These are phyloP conservation scores for Parasarocladium wereldwijsianum DNA, from an alignment of 2,329 filamentous ascomycete species.

Conservation along the genomic window DNA sequence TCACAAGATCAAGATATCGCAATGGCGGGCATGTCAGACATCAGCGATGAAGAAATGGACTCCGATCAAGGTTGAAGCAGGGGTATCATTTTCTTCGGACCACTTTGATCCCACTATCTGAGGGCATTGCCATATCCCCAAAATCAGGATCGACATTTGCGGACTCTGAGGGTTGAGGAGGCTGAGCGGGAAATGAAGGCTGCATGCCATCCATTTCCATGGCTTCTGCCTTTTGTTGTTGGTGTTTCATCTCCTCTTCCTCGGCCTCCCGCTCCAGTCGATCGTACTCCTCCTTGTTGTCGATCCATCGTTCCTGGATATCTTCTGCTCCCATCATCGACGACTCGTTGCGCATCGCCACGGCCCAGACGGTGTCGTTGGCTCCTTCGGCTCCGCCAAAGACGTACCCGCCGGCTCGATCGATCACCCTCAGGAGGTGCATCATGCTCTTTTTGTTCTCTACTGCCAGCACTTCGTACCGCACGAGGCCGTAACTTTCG, in stretches of 20 bases:
- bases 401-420: conserved; percentile 82
- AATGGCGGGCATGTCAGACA: conserved; percentile 10
- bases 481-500: conserved; percentile 77
- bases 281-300: conserved; percentile 79
- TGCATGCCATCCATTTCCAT: conserved; percentile 19
- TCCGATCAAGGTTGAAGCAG: conserved; percentile 25
- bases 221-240: conserved; percentile 21
- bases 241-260: conserved; percentile 54
- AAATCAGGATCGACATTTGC: conserved; percentile 28
- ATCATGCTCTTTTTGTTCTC: conserved; percentile 98
- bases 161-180: conserved; percentile 10
- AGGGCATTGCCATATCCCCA: conserved; percentile 34
- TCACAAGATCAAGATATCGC: too few species aligned
- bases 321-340: conserved; percentile 70
- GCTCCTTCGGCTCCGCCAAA: conserved; percentile 84
- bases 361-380: conserved; percentile 94
- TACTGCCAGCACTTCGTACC: conserved; percentile 85
- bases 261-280: conserved; percentile 59
- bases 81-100: conserved; percentile 46
- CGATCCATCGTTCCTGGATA: conserved; percentile 91
- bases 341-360: conserved; percentile 71
- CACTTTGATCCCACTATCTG: conserved; percentile 56
- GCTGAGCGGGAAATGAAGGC: conserved; percentile 6
- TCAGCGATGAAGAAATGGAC: conserved; percentile 28
- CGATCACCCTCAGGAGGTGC: conserved; percentile 74